phyloP scores from a whole-genome alignment of 78 protist genomes.

The Dictyostelium intermedium region DNA sequence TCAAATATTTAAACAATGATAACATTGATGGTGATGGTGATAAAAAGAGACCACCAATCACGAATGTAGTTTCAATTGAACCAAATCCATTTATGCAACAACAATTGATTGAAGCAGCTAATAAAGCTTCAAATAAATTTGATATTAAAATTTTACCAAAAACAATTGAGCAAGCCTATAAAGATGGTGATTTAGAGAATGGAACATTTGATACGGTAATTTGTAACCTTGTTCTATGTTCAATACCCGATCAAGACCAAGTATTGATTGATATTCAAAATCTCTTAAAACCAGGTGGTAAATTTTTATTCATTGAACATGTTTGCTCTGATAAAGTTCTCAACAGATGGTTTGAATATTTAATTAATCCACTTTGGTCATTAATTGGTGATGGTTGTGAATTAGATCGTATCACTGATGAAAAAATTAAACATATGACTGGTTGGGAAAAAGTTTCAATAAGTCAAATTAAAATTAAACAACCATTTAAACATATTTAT shows the following conservation, averaged over 20 bases:
- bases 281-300: conserved; percentile 53
- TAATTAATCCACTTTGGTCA: conserved; percentile 47
- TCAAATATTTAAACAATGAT: conserved; percentile 3
- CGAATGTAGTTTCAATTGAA: not conserved
- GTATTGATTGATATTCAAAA: conserved; percentile 1
- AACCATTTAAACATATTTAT: conserved; percentile 6
- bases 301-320: conserved; percentile 54
- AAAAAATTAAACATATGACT: not conserved
- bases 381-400: conserved; percentile 31
- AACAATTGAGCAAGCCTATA: conserved; percentile 12
- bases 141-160: not conserved
- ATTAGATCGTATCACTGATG: not conserved
- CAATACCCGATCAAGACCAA: conserved; percentile 26
- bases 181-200: conserved; percentile 16
- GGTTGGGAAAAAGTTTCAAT: conserved; percentile 42
- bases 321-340: not conserved
- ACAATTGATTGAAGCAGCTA: not conserved
- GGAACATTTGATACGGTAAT: conserved; percentile 37
- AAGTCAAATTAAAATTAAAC: not conserved
- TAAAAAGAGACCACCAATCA: not conserved
- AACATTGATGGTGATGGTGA: not conserved
- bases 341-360: not conserved
- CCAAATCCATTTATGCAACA: conserved; percentile 67
- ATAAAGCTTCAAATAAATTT: not conserved
- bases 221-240: conserved; percentile 51